phyloP scores from a whole-genome alignment of 495 filamentous ascomycete species.

The Cladorrhinum samala region DNA sequence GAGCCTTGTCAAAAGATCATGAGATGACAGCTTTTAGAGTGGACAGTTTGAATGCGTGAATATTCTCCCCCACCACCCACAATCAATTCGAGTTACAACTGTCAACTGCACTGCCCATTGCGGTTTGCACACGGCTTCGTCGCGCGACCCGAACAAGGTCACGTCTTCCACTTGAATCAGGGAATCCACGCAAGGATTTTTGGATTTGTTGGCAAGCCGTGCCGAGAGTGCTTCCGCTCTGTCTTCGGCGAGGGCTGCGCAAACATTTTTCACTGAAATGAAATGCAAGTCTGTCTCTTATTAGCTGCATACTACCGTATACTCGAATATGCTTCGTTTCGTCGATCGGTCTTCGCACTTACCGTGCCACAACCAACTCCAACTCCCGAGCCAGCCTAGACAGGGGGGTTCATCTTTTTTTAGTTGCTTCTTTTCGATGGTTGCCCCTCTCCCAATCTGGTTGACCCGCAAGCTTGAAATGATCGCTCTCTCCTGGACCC shows the following conservation, averaged over 20 bases:
- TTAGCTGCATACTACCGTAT: neutral
- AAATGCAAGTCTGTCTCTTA: too few species aligned
- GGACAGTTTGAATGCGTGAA: neutral
- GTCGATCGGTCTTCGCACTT: neutral
- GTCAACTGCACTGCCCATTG: too few species aligned
- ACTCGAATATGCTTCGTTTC: neutral
- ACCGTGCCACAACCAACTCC: neutral
- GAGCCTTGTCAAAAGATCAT: constrained; percentile 10
- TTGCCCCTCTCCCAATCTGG: constrained; percentile 6
- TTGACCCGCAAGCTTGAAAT: constrained; percentile 4
- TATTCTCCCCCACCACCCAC: too few species aligned
- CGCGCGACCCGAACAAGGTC: too few species aligned
- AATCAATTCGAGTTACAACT: too few species aligned
- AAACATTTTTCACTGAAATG: too few species aligned
- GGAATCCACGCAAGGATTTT: too few species aligned
- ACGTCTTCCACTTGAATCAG: too few species aligned
- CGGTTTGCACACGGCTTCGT: too few species aligned
- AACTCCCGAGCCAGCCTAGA: constrained; percentile 2
- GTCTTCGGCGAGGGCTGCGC: too few species aligned
- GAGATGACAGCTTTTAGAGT: constrained; percentile 5
- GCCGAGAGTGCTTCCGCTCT: too few species aligned
- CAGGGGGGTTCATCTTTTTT: constrained; percentile 15
- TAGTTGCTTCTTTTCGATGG: constrained; percentile 4
- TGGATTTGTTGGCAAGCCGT: too few species aligned
- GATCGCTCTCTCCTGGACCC: constrained; percentile 4